Evolutionary conservation across 2,329 filamentous ascomycete species (phyloP).

Genomic region (Venturia oleaginea): DNA sequence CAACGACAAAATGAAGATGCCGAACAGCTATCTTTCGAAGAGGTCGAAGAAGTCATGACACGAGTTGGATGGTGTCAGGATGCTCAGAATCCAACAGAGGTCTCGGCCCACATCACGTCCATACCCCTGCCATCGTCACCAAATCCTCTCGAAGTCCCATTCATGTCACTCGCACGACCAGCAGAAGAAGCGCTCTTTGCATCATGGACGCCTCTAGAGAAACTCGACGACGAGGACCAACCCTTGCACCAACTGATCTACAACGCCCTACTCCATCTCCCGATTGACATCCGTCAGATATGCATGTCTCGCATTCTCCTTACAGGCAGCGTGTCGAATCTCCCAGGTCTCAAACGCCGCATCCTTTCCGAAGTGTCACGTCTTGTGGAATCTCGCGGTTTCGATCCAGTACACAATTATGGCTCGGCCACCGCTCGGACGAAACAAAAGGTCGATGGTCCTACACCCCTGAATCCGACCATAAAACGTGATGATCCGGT

Average conservation of each 20-base stretch:
- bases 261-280: conserved; percentile 62
- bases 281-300: conserved; percentile 69
- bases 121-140: conserved; percentile 42
- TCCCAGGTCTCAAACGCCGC: conserved; percentile 70
- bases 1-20: conserved; percentile 21
- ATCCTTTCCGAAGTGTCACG: conserved; percentile 65
- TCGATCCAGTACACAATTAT: conserved; percentile 67
- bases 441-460: conserved; percentile 18
- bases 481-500: conserved; percentile 16
- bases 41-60: conserved; percentile 70
- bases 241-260: conserved; percentile 71
- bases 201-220: conserved; percentile 39
- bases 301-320: conserved; percentile 89
- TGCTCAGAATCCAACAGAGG: conserved; percentile 15
- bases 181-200: conserved; percentile 69
- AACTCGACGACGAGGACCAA: conserved; percentile 80
- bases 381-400: conserved; percentile 60
- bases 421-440: conserved; percentile 40
- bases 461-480: neutral
- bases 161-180: conserved; percentile 61
- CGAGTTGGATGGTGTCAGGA: conserved; percentile 66
- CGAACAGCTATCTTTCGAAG: conserved; percentile 49
- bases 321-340: conserved; percentile 67
- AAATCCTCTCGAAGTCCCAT: conserved; percentile 51
- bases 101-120: conserved; percentile 18